Conservation (phyloP, 805 yeast genomes). For the Pichia kluyveri region DNA sequence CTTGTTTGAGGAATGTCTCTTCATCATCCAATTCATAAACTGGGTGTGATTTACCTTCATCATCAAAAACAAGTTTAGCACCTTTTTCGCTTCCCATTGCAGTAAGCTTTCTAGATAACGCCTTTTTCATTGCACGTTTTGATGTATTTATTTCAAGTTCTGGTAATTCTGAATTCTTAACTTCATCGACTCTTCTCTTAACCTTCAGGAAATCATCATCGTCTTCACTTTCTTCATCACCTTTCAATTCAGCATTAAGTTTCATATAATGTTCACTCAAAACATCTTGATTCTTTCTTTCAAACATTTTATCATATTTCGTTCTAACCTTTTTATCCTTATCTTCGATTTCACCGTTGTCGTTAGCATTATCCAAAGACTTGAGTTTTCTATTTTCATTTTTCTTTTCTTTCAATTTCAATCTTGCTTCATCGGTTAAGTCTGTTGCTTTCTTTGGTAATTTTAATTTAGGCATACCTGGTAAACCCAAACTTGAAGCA, state of each 20-base stretch:
- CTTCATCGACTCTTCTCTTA: constrained; percentile 66
- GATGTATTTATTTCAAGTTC: constrained; percentile 52
- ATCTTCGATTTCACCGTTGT: constrained; percentile 50
- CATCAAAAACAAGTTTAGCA: constrained; percentile 79
- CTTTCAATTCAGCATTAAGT: constrained; percentile 41
- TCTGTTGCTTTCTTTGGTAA: constrained; percentile 42
- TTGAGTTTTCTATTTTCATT: constrained; percentile 69
- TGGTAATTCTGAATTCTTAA: constrained; percentile 58
- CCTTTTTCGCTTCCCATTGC: constrained; percentile 46
- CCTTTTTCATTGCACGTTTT: constrained; percentile 76
- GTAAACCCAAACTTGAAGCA: constrained; percentile 85
- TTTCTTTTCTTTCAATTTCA: constrained; percentile 58
- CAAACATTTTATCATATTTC: constrained; percentile 92
- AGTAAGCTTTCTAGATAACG: constrained; percentile 76
- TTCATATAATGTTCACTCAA: constrained; percentile 81
- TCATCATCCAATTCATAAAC: constrained; percentile 87
- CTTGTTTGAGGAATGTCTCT: constrained; percentile 65
- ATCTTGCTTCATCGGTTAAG: constrained; percentile 25
- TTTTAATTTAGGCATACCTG: constrained; percentile 93
- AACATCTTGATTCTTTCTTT: constrained; percentile 86
- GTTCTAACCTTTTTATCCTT: constrained; percentile 55
- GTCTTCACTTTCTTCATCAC: constrained; percentile 26
- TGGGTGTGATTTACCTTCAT: constrained; percentile 88
- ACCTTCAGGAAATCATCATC: constrained; percentile 73
- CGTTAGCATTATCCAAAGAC: constrained; percentile 45